Evolutionary conservation across 306 rosid genomes (phyloP), one percentile per base, ranked within the genome.

Genomic region (Prinsepia uniflora): DNA sequence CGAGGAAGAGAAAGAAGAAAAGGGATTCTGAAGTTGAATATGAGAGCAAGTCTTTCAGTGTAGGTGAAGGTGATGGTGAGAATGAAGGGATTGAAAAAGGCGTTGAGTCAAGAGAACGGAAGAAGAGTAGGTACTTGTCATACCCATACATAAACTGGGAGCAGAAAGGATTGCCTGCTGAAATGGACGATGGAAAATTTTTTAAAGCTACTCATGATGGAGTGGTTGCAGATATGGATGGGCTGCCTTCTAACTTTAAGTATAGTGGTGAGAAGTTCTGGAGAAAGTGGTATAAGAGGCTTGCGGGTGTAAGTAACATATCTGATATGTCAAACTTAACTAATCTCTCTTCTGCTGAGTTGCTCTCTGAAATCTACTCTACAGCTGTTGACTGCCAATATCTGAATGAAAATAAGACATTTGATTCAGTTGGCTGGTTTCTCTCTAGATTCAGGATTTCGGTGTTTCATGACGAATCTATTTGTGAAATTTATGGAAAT

Each of bases 81-180:
- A 69, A 71, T 67, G 55, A 65, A 64, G 78, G 43, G 43, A 71
- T 41, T 30, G 86, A 77, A 8, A 75, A 20, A 49, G 88, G 89
- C 42, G 43, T 67, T 46, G 86, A 91, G 45, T 83, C 85, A 1
- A 80, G 96, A 72, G 90, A 73, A 71, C 76, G 99, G 83, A 91
- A 82, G 76, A 89, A 83, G 78, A 95, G 97, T 65, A 87, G 85
- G 85, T 95, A 89, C 78, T 77, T 95, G 73, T 89, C 96, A 75
- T 89, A 75, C 71, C 99, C 96, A 6, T 91, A 87, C 66, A 59
- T 87, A 68, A 85, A 86, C 81, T 72, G 71, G 79, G 84, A 61
- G 71, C 75, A 59, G 65, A 85, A 81, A 54, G 79, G 65, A 58
- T 63, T 66, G 58, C 79, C 75, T 19, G 72, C 59, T 18, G 87